Evolutionary conservation across 2,329 filamentous ascomycete species (phyloP).

Genomic region (Elsinoe perseae): DNA sequence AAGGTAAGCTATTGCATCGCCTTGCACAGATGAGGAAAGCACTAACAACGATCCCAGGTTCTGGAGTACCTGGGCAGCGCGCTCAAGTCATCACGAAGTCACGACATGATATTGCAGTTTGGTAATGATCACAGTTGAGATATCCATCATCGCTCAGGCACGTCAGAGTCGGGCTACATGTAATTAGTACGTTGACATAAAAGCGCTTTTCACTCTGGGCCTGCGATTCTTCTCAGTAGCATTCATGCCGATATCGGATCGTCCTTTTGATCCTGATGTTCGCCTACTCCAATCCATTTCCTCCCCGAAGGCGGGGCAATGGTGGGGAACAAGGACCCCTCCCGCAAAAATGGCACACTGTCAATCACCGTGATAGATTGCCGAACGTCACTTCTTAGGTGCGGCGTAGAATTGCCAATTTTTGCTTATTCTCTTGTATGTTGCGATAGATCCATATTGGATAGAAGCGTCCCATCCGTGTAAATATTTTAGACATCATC

Average conservation of each 20-base stretch:
- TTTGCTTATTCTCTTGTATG: neutral
- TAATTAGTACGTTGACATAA: neutral
- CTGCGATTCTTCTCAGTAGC: neutral
- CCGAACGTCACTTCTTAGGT: neutral
- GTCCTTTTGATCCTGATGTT: neutral
- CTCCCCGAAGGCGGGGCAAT: conserved; percentile 10
- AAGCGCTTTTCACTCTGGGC: neutral
- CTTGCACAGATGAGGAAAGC: neutral
- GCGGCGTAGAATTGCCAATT: neutral
- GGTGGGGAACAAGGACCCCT: neutral
- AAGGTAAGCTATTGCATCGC: conserved; percentile 35
- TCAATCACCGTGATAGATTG: conserved; percentile 10
- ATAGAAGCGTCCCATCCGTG: neutral
- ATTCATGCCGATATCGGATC: neutral
- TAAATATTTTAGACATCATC: neutral
- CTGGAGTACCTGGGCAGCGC: conserved; percentile 29
- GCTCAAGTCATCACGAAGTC: conserved; percentile 19
- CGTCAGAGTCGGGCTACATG: neutral
- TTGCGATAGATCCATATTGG: neutral
- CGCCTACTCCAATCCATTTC: neutral
- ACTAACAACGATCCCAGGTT: neutral
- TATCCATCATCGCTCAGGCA: neutral
- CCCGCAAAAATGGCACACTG: neutral
- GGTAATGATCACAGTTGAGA: conserved; percentile 6
- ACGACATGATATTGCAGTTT: conserved; percentile 10